These are phyloP conservation scores for Microstegium vimineum DNA, from an alignment of 176 grass and related monocot species.

Conservation along the genomic window DNA sequence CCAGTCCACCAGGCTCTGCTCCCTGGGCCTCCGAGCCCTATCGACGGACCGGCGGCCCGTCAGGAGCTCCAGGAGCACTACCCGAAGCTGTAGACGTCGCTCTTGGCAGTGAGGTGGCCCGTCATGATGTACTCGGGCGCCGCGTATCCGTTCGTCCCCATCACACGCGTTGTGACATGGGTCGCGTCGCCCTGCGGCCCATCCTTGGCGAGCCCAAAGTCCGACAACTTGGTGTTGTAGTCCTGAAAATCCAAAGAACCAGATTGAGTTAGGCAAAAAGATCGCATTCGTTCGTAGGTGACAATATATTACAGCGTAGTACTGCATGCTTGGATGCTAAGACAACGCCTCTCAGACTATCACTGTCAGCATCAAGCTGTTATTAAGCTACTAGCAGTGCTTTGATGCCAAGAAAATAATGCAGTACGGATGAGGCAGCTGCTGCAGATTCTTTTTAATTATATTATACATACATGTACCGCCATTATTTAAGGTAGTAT, in stretches of 20 bases:
- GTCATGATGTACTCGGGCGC: slow-evolving; percentile 84
- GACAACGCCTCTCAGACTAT: background rate
- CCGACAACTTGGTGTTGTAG: slow-evolving; percentile 59
- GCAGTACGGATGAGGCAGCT: background rate
- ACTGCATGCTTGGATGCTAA: background rate
- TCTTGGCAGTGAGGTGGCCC: slow-evolving; percentile 58
- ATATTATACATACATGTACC: too few relatives aligned
- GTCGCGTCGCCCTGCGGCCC: slow-evolving; percentile 73
- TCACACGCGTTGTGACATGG: slow-evolving; percentile 70
- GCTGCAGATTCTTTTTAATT: background rate
- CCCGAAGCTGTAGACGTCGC: slow-evolving; percentile 84
- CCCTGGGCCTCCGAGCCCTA: slow-evolving; percentile 31
- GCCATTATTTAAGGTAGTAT: background rate
- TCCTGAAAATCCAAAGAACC: slow-evolving; percentile 48
- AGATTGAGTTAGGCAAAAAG: slow-evolving; percentile 4
- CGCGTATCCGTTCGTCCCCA: slow-evolving; percentile 74
- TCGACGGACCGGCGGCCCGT: slow-evolving; percentile 44
- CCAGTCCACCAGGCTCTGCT: slow-evolving; percentile 76
- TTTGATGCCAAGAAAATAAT: slow-evolving; percentile 6
- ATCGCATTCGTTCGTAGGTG: background rate
- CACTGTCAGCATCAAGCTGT: background rate
- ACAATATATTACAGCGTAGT: background rate
- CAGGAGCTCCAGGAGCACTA: slow-evolving; percentile 63
- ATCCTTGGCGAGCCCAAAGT: slow-evolving; percentile 90
- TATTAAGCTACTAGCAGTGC: background rate